These are phyloP conservation scores for Sclerotinia minor DNA, from an alignment of 2,329 filamentous ascomycete species.

Conservation along the genomic window DNA sequence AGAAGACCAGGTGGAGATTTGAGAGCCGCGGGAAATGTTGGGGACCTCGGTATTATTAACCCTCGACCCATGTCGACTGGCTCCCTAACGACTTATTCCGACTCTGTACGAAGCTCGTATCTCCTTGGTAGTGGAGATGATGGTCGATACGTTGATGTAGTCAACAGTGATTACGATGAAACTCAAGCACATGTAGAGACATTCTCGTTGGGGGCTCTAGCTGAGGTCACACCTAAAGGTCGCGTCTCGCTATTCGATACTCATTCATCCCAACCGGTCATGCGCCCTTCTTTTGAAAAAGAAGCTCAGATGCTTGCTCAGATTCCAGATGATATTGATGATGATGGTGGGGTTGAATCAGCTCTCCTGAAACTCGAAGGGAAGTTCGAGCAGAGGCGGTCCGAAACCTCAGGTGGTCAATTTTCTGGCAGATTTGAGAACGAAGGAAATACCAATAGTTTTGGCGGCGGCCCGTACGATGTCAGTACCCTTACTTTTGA, in stretches of 20 bases:
- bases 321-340: slow-evolving; percentile 77
- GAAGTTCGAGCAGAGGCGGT: slow-evolving; percentile 63
- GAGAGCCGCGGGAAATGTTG: slow-evolving; percentile 64
- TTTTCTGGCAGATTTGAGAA: slow-evolving; percentile 24
- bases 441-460: slow-evolving; percentile 34
- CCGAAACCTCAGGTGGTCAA: slow-evolving; percentile 33
- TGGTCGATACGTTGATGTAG: slow-evolving; percentile 49
- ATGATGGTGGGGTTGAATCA: slow-evolving; percentile 89
- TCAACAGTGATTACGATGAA: slow-evolving; percentile 43
- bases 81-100: slow-evolving; percentile 60
- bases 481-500: slow-evolving; percentile 30
- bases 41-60: slow-evolving; percentile 54
- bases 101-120: slow-evolving; percentile 60
- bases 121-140: slow-evolving; percentile 46
- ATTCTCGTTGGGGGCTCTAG: slow-evolving; percentile 60
- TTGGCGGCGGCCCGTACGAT: slow-evolving; percentile 35
- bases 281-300: slow-evolving; percentile 79
- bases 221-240: slow-evolving; percentile 51
- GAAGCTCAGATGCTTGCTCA: slow-evolving; percentile 85
- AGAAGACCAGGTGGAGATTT: slow-evolving; percentile 75
- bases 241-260: slow-evolving; percentile 60
- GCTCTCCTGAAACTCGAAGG: slow-evolving; percentile 90
- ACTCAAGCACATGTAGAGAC: slow-evolving; percentile 47
- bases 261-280: slow-evolving; percentile 60
- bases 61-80: slow-evolving; percentile 57